phyloP scores from a whole-genome alignment of 495 filamentous ascomycete genomes.

The Neurospora sp. region DNA sequence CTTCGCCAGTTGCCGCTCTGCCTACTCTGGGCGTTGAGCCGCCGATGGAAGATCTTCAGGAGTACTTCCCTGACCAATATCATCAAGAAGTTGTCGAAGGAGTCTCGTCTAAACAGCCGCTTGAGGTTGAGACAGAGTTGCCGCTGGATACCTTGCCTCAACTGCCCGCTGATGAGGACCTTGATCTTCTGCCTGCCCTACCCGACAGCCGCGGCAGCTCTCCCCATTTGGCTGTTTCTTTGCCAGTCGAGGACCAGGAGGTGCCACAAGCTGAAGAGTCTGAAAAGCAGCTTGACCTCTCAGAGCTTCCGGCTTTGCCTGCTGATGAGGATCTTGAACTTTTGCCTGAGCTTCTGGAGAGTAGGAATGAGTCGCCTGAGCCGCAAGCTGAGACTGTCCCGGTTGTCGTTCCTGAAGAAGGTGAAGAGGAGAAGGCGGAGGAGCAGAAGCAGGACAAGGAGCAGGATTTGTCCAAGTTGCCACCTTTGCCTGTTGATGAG shows the following conservation, averaged over 20 bases:
- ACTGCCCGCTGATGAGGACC: not conserved
- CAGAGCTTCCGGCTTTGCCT: not conserved
- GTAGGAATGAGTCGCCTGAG: conserved; percentile 2
- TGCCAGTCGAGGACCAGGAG: not conserved
- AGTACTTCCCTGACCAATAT: not conserved
- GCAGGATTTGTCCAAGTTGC: conserved; percentile 1
- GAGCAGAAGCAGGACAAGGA: no score
- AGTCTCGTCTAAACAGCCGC: not conserved
- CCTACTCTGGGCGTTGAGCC: not conserved
- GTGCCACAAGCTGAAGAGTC: not conserved
- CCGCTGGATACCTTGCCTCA: not conserved
- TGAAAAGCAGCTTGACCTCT: not conserved
- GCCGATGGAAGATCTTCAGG: not conserved
- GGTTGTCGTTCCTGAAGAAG: not conserved
- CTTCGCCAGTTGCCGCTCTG: not conserved
- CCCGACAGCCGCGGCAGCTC: conserved; percentile 7
- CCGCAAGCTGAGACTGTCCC: not conserved
- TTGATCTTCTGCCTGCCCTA: conserved; percentile 3
- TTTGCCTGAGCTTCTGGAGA: conserved; percentile 9
- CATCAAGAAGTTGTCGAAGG: not conserved
- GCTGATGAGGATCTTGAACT: not conserved
- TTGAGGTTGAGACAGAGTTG: not conserved
- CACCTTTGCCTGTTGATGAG: not conserved
- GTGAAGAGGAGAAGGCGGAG: not conserved
- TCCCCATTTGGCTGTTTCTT: not conserved